Conservation (phyloP, 768 basidiomycete species). For the Lactarius trivialis region DNA sequence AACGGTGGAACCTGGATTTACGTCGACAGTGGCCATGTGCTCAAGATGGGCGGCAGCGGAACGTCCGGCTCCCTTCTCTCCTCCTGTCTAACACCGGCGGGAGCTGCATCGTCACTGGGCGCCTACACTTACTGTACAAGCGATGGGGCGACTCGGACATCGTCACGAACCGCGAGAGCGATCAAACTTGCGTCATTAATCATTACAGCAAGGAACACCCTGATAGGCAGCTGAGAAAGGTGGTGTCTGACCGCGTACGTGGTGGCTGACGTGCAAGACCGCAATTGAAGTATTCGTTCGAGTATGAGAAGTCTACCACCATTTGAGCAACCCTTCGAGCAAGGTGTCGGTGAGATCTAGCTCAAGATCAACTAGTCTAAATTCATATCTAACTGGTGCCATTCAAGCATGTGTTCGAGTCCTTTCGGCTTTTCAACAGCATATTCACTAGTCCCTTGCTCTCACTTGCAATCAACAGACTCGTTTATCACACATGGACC, state of each 20-base stretch:
- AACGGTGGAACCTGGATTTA: slow-evolving; percentile 32
- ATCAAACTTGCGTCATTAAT: slow-evolving; percentile 1
- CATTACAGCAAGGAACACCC: background rate
- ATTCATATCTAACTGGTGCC: background rate
- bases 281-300: background rate
- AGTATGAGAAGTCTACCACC: too few species aligned
- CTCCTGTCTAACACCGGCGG: slow-evolving; percentile 30
- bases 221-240: too few species aligned
- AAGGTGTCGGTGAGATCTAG: background rate
- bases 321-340: background rate
- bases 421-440: background rate
- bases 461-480: background rate
- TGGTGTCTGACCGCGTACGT: too few species aligned
- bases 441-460: background rate
- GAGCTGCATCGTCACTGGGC: slow-evolving; percentile 31
- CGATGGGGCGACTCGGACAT: slow-evolving; percentile 37
- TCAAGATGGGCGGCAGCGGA: slow-evolving; percentile 36
- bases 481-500: background rate
- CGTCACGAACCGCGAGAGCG: slow-evolving; percentile 28
- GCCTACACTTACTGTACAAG: slow-evolving; percentile 36
- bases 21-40: slow-evolving; percentile 22
- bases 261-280: background rate
- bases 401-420: background rate
- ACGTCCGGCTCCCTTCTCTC: slow-evolving; percentile 35
- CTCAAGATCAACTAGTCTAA: background rate